Conservation (phyloP, 1,139 yeast genomes). For the Hanseniaspora uvarum region DNA sequence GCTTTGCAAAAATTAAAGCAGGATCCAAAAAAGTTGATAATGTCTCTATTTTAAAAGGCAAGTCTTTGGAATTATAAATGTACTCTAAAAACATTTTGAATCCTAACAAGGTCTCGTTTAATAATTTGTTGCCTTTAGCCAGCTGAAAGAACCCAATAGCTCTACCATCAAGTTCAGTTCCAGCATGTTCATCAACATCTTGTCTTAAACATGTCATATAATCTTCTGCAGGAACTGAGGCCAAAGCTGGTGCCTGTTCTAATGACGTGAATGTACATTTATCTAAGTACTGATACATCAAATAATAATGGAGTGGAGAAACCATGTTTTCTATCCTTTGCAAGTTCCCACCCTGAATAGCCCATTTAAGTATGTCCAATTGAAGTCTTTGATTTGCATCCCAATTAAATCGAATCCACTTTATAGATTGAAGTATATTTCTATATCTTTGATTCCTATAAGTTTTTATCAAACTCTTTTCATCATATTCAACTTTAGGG, state of each 20-base stretch:
- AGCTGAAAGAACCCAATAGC: background rate
- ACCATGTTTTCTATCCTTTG: conserved; percentile 34
- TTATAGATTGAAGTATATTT: conserved; percentile 20
- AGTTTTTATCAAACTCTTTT: conserved; percentile 20
- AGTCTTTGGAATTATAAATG: conserved; percentile 16
- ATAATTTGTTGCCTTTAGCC: background rate
- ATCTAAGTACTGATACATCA: conserved; percentile 27
- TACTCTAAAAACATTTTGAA: conserved; percentile 14
- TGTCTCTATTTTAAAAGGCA: conserved; percentile 14
- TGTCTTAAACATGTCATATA: conserved; percentile 24
- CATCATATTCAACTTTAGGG: conserved; percentile 27
- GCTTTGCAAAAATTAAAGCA: conserved; percentile 26
- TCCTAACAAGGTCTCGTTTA: conserved; percentile 13
- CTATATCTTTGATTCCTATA: background rate
- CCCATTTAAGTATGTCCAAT: conserved; percentile 25
- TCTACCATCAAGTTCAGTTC: conserved; percentile 4
- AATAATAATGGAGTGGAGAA: conserved; percentile 32
- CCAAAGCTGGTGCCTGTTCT: conserved; percentile 36
- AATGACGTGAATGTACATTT: conserved; percentile 26
- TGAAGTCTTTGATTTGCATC: conserved; percentile 32
- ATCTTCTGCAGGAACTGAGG: conserved; percentile 31
- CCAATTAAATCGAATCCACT: conserved; percentile 37
- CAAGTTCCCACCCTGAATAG: conserved; percentile 30
- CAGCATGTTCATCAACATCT: conserved; percentile 9
- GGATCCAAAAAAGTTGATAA: conserved; percentile 24